phyloP scores from a whole-genome alignment of 1,284 basidiomycete species.

The Sanghuangporus weigelae region DNA sequence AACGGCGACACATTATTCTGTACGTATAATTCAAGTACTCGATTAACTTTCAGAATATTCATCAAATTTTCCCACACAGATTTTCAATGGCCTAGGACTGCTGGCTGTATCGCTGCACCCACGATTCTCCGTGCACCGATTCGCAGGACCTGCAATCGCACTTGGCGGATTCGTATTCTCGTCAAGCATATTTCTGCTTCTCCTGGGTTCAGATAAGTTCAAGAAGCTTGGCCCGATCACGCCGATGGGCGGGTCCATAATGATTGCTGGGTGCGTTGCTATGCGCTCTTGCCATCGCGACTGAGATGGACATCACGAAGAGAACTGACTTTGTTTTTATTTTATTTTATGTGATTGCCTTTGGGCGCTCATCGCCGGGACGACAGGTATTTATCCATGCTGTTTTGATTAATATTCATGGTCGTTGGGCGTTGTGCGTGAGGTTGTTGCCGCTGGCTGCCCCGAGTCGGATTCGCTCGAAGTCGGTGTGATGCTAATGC shows the following conservation, averaged over 20 bases:
- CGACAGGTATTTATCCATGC: constrained; percentile 36
- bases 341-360: constrained; percentile 29
- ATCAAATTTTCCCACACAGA: constrained; percentile 31
- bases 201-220: constrained; percentile 52
- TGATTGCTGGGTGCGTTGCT: constrained; percentile 71
- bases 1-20: constrained; percentile 60
- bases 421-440: too few relatives aligned
- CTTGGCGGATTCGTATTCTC: constrained; percentile 65
- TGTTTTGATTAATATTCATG: constrained; percentile 21
- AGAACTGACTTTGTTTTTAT: constrained; percentile 29
- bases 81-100: constrained; percentile 75
- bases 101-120: constrained; percentile 70
- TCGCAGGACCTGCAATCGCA: constrained; percentile 68
- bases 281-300: neutral
- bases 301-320: neutral
- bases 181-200: constrained; percentile 62
- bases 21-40: constrained; percentile 28
- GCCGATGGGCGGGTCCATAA: constrained; percentile 64
- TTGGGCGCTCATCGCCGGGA: neutral
- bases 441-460: too few relatives aligned
- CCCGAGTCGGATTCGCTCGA: too few relatives aligned
- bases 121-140: constrained; percentile 54
- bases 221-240: constrained; percentile 70
- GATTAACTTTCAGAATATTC: neutral
- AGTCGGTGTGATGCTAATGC: too few relatives aligned